Evolutionary conservation across 805 yeast genomes (phyloP), one percentile per base, ranked within the genome.

Genomic region (Candida arabinofermentans): DNA sequence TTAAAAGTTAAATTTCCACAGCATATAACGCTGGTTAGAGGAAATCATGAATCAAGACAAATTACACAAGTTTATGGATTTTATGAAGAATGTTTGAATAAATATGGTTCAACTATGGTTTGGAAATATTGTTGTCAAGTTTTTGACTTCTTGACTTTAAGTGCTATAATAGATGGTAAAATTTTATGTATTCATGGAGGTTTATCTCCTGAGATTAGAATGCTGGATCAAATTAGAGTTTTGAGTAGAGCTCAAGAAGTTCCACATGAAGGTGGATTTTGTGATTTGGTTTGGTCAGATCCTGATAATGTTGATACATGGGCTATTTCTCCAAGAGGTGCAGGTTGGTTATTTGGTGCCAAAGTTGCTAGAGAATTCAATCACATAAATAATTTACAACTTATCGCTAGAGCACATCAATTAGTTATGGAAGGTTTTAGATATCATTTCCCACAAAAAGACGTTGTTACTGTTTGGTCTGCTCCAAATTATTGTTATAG

Each of bases 61-160:
- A 93, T 93, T 59, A 91, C 99, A n/a, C 97, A 91, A 68, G 98
- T 90, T 27, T 91, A 91, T 66, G 99, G 99, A 5, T 91, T 91
- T 65, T 91, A 93, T 66, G 98, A 90, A 63, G 98, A 90, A 65
- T 90, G 98, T 61, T 63, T 90, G 45, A 83, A 88, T 42, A 90
- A 90, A 64, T 90, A 90, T 61, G 97, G 97, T 17, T 83, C 91
- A 30, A 87, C 95, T 18, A 87, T 95, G 21, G 96, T 89, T 27
- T 90, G 96, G 96, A 88, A 88, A 63, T 86, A 86, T 65, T 88
- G 96, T 64, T 90, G 96, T 64, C 96, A 90, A 64, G 96, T 90
- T 36, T 89, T 90, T 67, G 97, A 90, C 65, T 89, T 89, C 61
- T 71, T 91, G 49, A 89, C 97, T 0, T 72, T 93, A 46, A 96